phyloP scores from a whole-genome alignment of 2,329 filamentous ascomycete genomes.

The Dactylellina cionopaga region DNA sequence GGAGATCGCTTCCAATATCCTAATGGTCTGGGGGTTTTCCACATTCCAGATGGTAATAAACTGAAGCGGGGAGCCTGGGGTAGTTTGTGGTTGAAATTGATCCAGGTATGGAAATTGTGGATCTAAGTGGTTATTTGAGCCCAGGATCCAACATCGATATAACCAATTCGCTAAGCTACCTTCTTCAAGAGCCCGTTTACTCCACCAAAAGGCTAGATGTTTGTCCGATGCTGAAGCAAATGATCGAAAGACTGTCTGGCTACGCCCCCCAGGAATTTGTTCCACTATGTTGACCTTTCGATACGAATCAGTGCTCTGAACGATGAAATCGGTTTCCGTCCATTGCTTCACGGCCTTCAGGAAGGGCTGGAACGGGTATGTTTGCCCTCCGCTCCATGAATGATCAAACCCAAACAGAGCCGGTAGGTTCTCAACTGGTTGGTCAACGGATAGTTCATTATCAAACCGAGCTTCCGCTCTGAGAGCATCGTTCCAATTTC shows the following conservation, averaged over 20 bases:
- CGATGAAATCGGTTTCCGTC: neutral
- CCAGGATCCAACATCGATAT: constrained; percentile 15
- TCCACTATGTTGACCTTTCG: constrained; percentile 9
- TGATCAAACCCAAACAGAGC: neutral
- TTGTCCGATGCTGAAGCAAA: neutral
- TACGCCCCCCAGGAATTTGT: neutral
- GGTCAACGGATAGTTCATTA: neutral
- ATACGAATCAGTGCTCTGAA: neutral
- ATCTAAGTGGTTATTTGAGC: neutral
- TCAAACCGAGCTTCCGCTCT: neutral
- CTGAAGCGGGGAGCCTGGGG: neutral
- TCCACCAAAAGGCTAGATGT: constrained; percentile 19
- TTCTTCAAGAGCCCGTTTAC: neutral
- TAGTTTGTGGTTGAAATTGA: neutral
- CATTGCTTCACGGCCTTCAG: neutral
- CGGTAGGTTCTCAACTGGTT: neutral
- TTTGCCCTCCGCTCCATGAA: constrained; percentile 21
- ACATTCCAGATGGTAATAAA: constrained; percentile 24
- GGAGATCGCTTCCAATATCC: too few species aligned
- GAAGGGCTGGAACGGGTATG: constrained; percentile 9
- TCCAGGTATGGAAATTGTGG: neutral
- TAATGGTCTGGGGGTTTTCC: neutral
- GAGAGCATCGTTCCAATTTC: too few species aligned
- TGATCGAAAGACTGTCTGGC: neutral
- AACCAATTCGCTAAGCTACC: neutral